Evolutionary conservation across 75 land plant species (phyloP).

Genomic region (Larix kaempferi): DNA sequence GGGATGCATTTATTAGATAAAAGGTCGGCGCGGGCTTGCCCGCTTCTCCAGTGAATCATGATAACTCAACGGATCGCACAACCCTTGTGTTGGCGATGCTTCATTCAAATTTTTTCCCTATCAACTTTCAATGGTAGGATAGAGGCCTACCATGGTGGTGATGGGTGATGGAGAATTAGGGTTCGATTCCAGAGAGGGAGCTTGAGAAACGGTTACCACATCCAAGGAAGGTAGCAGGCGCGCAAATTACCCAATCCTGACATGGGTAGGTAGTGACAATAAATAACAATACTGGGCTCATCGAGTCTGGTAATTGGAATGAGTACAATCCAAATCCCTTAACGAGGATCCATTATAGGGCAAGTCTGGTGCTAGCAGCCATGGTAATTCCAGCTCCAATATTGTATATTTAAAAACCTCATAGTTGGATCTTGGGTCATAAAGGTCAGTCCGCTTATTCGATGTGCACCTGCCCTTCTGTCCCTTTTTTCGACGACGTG

Average conservation of each 20-base stretch:
- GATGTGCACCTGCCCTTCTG: background rate
- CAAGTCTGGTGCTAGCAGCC: background rate
- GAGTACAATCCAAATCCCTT: background rate
- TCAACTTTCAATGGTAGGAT: background rate
- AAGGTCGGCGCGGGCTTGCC: background rate
- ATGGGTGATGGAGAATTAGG: background rate
- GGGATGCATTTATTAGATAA: background rate
- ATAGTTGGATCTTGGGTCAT: background rate
- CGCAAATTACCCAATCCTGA: background rate
- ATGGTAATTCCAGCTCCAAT: background rate
- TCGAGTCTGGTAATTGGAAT: background rate
- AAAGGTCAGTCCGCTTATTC: background rate
- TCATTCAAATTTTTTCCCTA: too few relatives aligned
- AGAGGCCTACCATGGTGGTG: background rate
- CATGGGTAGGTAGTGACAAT: too few relatives aligned
- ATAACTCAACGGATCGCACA: too few relatives aligned
- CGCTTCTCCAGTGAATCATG: background rate
- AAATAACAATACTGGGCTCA: background rate
- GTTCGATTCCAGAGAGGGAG: background rate
- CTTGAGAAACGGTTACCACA: background rate
- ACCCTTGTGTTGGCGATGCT: background rate
- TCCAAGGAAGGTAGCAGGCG: background rate
- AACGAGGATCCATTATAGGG: background rate
- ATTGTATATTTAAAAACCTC: background rate
- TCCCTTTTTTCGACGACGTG: too few relatives aligned